Evolutionary conservation across 371 early-diverging fungal genomes (phyloP).

Genomic region (Dentiscutata heterogama): DNA sequence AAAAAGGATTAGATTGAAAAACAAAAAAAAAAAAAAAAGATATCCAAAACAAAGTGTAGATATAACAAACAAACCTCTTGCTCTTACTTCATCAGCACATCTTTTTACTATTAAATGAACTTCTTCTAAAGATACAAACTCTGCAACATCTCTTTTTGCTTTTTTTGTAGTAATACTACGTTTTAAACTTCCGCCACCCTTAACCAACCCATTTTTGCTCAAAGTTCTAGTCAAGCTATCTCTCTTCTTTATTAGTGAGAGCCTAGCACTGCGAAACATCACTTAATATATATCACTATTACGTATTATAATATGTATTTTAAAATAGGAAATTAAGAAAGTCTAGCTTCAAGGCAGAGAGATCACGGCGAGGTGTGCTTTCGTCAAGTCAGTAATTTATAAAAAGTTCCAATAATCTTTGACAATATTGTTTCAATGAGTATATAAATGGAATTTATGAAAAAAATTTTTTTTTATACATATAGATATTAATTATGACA

Average conservation of each 20-base stretch:
- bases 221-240: not conserved
- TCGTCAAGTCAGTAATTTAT: too few species aligned
- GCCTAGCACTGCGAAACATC: constrained; percentile 11
- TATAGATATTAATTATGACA: too few species aligned
- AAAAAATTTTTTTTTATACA: too few species aligned
- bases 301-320: too few species aligned
- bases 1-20: too few species aligned
- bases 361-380: too few species aligned
- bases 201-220: not conserved
- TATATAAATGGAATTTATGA: too few species aligned
- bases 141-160: not conserved
- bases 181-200: not conserved
- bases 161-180: not conserved
- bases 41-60: not conserved
- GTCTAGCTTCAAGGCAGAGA: too few species aligned
- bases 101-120: constrained; percentile 41
- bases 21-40: not conserved
- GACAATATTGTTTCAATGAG: too few species aligned
- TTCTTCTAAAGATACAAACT: constrained; percentile 17
- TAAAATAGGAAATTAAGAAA: too few species aligned
- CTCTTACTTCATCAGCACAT: constrained; percentile 36
- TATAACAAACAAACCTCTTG: constrained; percentile 29
- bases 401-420: too few species aligned
- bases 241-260: not conserved
- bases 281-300: not conserved